These are phyloP conservation scores for Fusarium neocosmosporiellum DNA, from an alignment of 2,329 filamentous ascomycete genomes.

Conservation along the genomic window DNA sequence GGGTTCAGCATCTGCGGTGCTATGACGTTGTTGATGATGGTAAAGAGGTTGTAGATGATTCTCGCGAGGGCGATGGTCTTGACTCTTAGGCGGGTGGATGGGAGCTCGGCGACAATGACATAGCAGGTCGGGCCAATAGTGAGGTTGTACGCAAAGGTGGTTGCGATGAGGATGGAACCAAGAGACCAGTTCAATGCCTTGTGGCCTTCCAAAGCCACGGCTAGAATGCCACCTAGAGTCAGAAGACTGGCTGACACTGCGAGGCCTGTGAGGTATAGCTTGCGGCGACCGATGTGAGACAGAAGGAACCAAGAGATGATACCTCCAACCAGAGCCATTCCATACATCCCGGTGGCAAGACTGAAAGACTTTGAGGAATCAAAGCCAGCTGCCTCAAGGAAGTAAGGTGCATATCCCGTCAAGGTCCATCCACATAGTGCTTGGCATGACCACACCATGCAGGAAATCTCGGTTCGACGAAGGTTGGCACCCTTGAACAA, in stretches of 20 bases:
- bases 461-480: constrained; percentile 44
- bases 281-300: constrained; percentile 52
- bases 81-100: constrained; percentile 52
- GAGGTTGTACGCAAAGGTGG: constrained; percentile 52
- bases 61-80: constrained; percentile 55
- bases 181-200: constrained; percentile 50
- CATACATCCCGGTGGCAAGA: constrained; percentile 53
- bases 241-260: constrained; percentile 46
- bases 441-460: constrained; percentile 43
- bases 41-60: constrained; percentile 38
- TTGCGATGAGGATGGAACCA: constrained; percentile 53
- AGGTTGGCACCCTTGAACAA: constrained; percentile 40
- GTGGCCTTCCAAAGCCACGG: constrained; percentile 45
- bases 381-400: constrained; percentile 57
- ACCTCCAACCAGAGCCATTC: constrained; percentile 55
- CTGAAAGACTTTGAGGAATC: constrained; percentile 50
- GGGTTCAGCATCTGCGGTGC: constrained; percentile 45
- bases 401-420: constrained; percentile 48
- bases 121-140: constrained; percentile 44
- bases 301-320: constrained; percentile 54
- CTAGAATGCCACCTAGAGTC: constrained; percentile 53
- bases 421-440: constrained; percentile 40
- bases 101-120: constrained; percentile 54
- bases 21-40: constrained; percentile 42
- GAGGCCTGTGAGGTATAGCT: constrained; percentile 54